These are phyloP conservation scores for Collybia nuda DNA, from an alignment of 768 basidiomycete genomes.

Conservation along the genomic window DNA sequence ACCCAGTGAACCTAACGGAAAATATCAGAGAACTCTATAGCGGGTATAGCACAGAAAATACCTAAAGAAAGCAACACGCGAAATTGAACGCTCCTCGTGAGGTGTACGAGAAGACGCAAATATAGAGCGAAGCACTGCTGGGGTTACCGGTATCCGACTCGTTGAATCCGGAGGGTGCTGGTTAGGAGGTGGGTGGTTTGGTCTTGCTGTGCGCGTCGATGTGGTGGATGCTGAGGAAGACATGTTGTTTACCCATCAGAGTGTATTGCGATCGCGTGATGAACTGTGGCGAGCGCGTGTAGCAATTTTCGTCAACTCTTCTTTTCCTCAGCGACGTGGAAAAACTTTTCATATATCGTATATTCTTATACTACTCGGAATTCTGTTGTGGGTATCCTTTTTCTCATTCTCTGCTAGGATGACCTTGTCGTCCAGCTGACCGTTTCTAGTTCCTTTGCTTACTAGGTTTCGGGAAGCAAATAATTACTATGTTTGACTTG, in stretches of 20 bases:
- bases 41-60: slow-evolving; percentile 22
- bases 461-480: too few species aligned
- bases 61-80: slow-evolving; percentile 87
- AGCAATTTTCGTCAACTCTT: neutral
- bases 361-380: neutral
- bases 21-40: neutral
- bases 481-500: slow-evolving; percentile 21
- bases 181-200: slow-evolving; percentile 26
- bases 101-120: slow-evolving; percentile 84
- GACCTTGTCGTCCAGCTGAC: too few species aligned
- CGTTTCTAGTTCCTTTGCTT: too few species aligned
- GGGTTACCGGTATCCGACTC: slow-evolving; percentile 79
- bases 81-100: slow-evolving; percentile 80
- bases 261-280: slow-evolving; percentile 17
- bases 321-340: neutral
- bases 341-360: too few species aligned
- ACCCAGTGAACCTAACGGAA: slow-evolving; percentile 69
- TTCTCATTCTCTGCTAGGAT: neutral
- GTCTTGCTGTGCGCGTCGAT: slow-evolving; percentile 42
- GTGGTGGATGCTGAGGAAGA: slow-evolving; percentile 53
- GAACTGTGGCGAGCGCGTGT: too few species aligned
- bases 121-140: slow-evolving; percentile 77
- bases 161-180: slow-evolving; percentile 44
- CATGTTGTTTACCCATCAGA: slow-evolving; percentile 29
- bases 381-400: slow-evolving; percentile 6